Conservation (phyloP, 1,284 basidiomycete genomes). For the Blastosporella zonata region DNA sequence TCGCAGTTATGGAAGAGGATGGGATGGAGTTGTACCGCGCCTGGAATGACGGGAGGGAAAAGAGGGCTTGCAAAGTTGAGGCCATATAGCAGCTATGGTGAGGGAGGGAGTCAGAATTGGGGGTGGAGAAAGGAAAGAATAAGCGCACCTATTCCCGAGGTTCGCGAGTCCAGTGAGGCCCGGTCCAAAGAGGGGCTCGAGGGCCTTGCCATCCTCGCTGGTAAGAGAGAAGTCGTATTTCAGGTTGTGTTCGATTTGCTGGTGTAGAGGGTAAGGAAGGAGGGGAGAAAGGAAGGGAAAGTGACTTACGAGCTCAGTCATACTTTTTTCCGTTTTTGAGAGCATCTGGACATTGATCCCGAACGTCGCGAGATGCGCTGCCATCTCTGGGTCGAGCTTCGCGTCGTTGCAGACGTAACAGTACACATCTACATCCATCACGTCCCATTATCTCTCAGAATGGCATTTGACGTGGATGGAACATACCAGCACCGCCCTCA, state of each 20-base stretch:
- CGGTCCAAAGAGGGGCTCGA: conserved; percentile 87
- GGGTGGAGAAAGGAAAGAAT: conserved; percentile 11
- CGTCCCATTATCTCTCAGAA: too few species aligned
- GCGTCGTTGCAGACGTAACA: conserved; percentile 94
- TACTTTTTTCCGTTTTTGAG: conserved; percentile 94
- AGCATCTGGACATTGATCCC: conserved; percentile 86
- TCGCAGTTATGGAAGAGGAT: too few species aligned
- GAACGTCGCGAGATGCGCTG: conserved; percentile 75
- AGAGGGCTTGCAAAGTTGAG: conserved; percentile 87
- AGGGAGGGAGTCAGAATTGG: background rate
- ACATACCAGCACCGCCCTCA: conserved; percentile 82
- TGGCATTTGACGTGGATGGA: background rate
- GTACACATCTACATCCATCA: conserved; percentile 74
- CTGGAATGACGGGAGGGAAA: conserved; percentile 80
- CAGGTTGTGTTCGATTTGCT: conserved; percentile 98
- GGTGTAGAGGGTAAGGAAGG: background rate
- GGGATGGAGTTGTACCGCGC: conserved; percentile 62
- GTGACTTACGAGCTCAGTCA: conserved; percentile 83
- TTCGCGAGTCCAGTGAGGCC: conserved; percentile 90
- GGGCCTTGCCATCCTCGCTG: conserved; percentile 83
- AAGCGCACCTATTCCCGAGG: conserved; percentile 81
- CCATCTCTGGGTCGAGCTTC: conserved; percentile 77
- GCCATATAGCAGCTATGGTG: conserved; percentile 90
- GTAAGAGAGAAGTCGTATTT: conserved; percentile 95
- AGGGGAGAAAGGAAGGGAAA: background rate